Conservation (phyloP, 768 basidiomycete species). For the Tubosaeta sp. region DNA sequence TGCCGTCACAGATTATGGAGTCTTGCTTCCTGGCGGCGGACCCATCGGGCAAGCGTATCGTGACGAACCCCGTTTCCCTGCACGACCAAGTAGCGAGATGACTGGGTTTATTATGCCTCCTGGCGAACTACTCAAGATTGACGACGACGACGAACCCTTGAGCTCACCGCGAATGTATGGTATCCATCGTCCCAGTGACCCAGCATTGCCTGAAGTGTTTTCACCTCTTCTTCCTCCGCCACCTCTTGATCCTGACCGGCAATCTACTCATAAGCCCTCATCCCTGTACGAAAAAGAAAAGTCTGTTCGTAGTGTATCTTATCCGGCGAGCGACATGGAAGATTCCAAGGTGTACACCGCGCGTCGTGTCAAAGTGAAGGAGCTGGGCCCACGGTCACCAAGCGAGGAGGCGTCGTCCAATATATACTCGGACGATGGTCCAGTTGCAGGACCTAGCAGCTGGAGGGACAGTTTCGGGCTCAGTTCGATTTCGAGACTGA, state of each 20-base stretch:
- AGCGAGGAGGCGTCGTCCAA: slow-evolving; percentile 15
- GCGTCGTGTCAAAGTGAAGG: slow-evolving; percentile 38
- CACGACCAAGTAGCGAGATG: slow-evolving; percentile 30
- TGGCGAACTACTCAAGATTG: slow-evolving; percentile 32
- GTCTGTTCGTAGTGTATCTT: slow-evolving; percentile 29
- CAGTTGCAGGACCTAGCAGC: slow-evolving; percentile 26
- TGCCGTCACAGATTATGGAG: slow-evolving; percentile 33
- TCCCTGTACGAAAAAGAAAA: slow-evolving; percentile 32
- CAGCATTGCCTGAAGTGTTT: slow-evolving; percentile 24
- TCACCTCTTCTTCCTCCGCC: slow-evolving; percentile 39
- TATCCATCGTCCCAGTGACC: slow-evolving; percentile 18
- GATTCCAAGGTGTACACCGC: slow-evolving; percentile 32
- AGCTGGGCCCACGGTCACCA: slow-evolving; percentile 25
- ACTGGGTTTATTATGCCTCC: slow-evolving; percentile 35
- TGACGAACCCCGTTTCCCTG: slow-evolving; percentile 19
- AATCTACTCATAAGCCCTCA: slow-evolving; percentile 23
- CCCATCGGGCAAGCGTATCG: slow-evolving; percentile 32
- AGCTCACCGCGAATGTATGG: slow-evolving; percentile 29
- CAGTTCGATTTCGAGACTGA: slow-evolving; percentile 44
- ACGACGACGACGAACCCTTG: slow-evolving; percentile 29
- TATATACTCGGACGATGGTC: slow-evolving; percentile 11
- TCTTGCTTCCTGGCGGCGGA: slow-evolving; percentile 29
- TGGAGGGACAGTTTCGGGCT: slow-evolving; percentile 42
- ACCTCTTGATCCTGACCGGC: slow-evolving; percentile 31
- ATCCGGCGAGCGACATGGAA: slow-evolving; percentile 31